These are phyloP conservation scores for Aspergillus sp. DNA, from an alignment of 2,329 filamentous ascomycete species.

Conservation along the genomic window DNA sequence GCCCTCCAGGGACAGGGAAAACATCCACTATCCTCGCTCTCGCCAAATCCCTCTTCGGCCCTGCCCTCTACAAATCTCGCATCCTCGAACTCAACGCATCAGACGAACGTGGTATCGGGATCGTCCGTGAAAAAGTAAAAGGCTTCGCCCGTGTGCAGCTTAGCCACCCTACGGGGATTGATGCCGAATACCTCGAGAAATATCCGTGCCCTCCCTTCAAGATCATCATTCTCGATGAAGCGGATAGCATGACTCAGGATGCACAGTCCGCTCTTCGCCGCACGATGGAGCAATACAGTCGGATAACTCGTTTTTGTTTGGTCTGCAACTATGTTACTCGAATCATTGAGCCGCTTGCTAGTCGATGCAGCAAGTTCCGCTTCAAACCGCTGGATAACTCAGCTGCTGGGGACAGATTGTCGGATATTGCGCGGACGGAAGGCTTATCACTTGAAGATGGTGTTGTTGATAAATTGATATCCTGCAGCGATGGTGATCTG, in stretches of 20 bases:
- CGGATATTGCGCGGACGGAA: slow-evolving; percentile 79
- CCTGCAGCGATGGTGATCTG: slow-evolving; percentile 89
- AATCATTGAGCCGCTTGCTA: slow-evolving; percentile 94
- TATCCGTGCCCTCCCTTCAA: slow-evolving; percentile 98
- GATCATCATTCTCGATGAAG: slow-evolving; percentile 97
- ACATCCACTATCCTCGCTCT: slow-evolving; percentile 96
- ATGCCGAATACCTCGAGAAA: slow-evolving; percentile 62
- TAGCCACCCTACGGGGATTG: slow-evolving; percentile 70
- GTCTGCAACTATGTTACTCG: slow-evolving; percentile 98
- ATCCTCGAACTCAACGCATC: slow-evolving; percentile 99
- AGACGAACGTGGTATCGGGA: slow-evolving; percentile 95
- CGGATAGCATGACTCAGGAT: slow-evolving; percentile 98
- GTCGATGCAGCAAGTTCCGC: slow-evolving; percentile 91
- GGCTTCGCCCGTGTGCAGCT: slow-evolving; percentile 96
- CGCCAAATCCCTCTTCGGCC: slow-evolving; percentile 95
- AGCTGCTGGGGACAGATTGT: slow-evolving; percentile 75
- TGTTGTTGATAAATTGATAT: slow-evolving; percentile 78
- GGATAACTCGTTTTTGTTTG: slow-evolving; percentile 94
- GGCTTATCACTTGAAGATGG: slow-evolving; percentile 73
- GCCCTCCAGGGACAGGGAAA: slow-evolving; percentile 95
- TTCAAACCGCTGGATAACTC: slow-evolving; percentile 94
- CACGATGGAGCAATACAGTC: slow-evolving; percentile 97
- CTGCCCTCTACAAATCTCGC: slow-evolving; percentile 85
- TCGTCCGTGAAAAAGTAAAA: slow-evolving; percentile 97
- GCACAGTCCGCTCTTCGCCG: slow-evolving; percentile 87